These are phyloP conservation scores for Pythium aphanidermatum DNA, from an alignment of 352 stramenopile species.

Conservation along the genomic window DNA sequence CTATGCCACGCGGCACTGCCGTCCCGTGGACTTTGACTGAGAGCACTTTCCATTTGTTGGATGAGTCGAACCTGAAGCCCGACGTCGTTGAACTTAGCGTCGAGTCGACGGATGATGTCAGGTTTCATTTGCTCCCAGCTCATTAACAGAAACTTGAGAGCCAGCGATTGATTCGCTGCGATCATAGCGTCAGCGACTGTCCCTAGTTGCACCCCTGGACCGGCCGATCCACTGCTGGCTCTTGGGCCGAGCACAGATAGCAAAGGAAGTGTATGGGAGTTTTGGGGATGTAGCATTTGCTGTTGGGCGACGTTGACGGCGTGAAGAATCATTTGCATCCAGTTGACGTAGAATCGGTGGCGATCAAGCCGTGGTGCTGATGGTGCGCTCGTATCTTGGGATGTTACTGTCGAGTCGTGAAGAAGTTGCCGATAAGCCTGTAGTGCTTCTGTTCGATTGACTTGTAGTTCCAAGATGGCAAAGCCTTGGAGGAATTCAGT, in stretches of 20 bases:
- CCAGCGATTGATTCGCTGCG: conserved; percentile 23
- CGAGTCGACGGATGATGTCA: conserved; percentile 31
- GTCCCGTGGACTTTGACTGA: conserved; percentile 9
- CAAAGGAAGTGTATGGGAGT: too few species aligned
- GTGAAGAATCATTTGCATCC: conserved; percentile 25
- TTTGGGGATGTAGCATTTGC: conserved; percentile 20
- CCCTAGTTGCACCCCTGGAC: conserved; percentile 26
- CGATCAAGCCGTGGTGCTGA: conserved; percentile 2
- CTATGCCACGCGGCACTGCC: conserved; percentile 19
- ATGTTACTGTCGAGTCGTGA: conserved; percentile 1
- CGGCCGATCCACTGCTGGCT: background rate
- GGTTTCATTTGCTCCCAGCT: conserved; percentile 42
- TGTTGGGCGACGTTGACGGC: conserved; percentile 33
- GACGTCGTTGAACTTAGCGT: conserved; percentile 33
- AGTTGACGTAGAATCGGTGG: conserved; percentile 24
- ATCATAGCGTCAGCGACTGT: conserved; percentile 25
- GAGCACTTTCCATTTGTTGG: conserved; percentile 35
- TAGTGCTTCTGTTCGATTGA: conserved; percentile 24
- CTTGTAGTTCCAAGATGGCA: conserved; percentile 22
- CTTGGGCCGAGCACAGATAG: background rate
- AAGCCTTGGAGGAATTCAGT: conserved; percentile 27
- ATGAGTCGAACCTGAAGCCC: conserved; percentile 38
- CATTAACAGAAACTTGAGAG: conserved; percentile 27
- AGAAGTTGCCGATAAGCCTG: conserved; percentile 32
- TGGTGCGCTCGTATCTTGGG: conserved; percentile 2